Evolutionary conservation across 371 early-diverging fungal genomes (phyloP).

Genomic region (Apophysomyces variabilis): DNA sequence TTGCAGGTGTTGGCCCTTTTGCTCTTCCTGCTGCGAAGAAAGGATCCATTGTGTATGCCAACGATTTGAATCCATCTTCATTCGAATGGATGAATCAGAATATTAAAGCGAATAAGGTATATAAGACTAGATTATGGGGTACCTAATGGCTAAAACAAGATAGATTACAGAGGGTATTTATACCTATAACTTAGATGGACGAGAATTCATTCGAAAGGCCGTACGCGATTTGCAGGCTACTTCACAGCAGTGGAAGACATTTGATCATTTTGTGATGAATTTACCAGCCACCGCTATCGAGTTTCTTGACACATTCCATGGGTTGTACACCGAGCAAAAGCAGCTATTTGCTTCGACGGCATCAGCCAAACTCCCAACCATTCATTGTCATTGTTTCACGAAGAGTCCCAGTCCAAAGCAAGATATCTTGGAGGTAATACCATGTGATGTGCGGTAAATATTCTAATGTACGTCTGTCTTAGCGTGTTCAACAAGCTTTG

Average conservation of each 20-base stretch:
- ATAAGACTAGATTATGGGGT: background rate
- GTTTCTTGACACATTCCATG: conserved; percentile 86
- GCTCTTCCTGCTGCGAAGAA: conserved; percentile 94
- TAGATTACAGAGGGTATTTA: conserved; percentile 58
- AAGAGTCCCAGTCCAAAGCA: conserved; percentile 71
- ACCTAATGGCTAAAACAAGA: background rate
- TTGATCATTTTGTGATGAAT: conserved; percentile 98
- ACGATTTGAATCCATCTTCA: conserved; percentile 97
- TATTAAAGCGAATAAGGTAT: conserved; percentile 82
- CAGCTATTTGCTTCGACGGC: conserved; percentile 36
- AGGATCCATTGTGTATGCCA: conserved; percentile 91
- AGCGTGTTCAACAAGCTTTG: conserved; percentile 62
- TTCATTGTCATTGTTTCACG: conserved; percentile 96
- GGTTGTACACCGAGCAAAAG: conserved; percentile 62
- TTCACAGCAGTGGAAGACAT: conserved; percentile 62
- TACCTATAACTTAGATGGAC: conserved; percentile 91
- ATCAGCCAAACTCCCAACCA: conserved; percentile 69
- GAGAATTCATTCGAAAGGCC: conserved; percentile 84
- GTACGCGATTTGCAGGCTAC: conserved; percentile 52
- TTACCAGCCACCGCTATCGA: conserved; percentile 96
- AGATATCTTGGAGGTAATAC: conserved; percentile 69
- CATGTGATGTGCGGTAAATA: background rate
- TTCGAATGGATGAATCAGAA: conserved; percentile 84
- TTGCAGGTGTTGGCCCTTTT: conserved; percentile 99
- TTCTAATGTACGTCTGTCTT: background rate